These are phyloP conservation scores for Endothia cerciana DNA, from an alignment of 2,329 filamentous ascomycete genomes.

Conservation along the genomic window DNA sequence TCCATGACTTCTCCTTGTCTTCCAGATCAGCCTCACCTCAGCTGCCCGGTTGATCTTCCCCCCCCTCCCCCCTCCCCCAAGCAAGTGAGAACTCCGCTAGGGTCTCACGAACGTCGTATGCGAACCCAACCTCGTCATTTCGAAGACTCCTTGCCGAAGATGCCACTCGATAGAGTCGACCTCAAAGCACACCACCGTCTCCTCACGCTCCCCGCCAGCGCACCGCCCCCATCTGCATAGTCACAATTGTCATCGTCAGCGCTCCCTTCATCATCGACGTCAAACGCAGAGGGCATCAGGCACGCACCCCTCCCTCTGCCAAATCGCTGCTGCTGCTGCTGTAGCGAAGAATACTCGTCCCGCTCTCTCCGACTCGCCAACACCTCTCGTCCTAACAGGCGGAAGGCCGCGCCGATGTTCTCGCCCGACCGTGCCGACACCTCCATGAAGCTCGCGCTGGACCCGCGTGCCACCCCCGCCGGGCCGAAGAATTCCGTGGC, in stretches of 20 bases:
- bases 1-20: no score
- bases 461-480: constrained; percentile 32
- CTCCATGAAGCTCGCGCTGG: constrained; percentile 38
- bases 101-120: background rate
- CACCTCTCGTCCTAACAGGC: constrained; percentile 39
- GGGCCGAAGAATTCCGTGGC: constrained; percentile 21
- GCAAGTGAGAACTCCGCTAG: no score
- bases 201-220: constrained; percentile 18
- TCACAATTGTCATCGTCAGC: constrained; percentile 15
- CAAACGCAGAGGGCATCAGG: constrained; percentile 16
- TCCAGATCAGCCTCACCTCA: no score
- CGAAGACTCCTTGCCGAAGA: constrained; percentile 20
- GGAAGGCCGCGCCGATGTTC: constrained; percentile 41
- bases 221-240: constrained; percentile 14
- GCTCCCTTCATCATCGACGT: constrained; percentile 10
- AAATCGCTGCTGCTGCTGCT: constrained; percentile 1
- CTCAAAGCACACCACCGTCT: constrained; percentile 23
- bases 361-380: constrained; percentile 35
- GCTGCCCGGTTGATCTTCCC: no score
- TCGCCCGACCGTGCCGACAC: constrained; percentile 42
- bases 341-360: constrained; percentile 6
- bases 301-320: constrained; percentile 18
- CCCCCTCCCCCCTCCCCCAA: no score
- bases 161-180: constrained; percentile 13
- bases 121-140: background rate